phyloP scores from a whole-genome alignment of 805 yeast species.

The Metschnikowia gelsemii region DNA sequence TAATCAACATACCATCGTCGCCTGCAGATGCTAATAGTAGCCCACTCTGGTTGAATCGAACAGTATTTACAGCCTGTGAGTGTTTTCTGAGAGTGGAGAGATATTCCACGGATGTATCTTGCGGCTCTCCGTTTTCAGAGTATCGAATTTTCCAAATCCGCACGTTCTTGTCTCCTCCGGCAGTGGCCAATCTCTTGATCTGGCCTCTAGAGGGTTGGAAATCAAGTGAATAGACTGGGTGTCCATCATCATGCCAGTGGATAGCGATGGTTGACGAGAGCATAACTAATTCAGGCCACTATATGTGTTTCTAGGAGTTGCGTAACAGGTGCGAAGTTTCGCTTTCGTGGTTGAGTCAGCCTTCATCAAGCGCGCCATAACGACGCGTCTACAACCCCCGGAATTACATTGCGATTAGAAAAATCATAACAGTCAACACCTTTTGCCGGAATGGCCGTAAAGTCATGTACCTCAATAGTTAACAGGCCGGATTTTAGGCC shows the following conservation, averaged over 20 bases:
- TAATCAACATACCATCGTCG: conserved; percentile 85
- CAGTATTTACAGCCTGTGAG: conserved; percentile 92
- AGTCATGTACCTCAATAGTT: no score
- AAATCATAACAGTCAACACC: no score
- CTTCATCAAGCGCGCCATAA: neutral
- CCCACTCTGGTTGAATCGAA: conserved; percentile 74
- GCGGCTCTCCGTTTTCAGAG: conserved; percentile 5
- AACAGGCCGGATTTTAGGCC: no score
- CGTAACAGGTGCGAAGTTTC: neutral
- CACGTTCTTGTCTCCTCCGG: conserved; percentile 93
- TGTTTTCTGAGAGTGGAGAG: conserved; percentile 81
- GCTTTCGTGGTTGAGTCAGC: neutral
- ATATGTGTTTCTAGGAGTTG: no score
- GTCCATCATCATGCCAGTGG: conserved; percentile 74
- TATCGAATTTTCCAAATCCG: conserved; percentile 48
- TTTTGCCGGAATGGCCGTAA: no score
- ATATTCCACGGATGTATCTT: conserved; percentile 55
- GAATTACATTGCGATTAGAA: neutral
- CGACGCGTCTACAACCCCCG: conserved; percentile 1
- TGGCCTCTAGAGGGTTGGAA: conserved; percentile 48
- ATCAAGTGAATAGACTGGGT: conserved; percentile 68
- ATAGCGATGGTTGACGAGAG: conserved; percentile 50
- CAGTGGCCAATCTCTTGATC: conserved; percentile 69
- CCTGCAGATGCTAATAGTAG: conserved; percentile 82
- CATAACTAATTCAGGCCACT: conserved; percentile 30